These are phyloP conservation scores for Coemansia sp. DNA, from an alignment of 192 early-diverging fungal species.

Conservation along the genomic window DNA sequence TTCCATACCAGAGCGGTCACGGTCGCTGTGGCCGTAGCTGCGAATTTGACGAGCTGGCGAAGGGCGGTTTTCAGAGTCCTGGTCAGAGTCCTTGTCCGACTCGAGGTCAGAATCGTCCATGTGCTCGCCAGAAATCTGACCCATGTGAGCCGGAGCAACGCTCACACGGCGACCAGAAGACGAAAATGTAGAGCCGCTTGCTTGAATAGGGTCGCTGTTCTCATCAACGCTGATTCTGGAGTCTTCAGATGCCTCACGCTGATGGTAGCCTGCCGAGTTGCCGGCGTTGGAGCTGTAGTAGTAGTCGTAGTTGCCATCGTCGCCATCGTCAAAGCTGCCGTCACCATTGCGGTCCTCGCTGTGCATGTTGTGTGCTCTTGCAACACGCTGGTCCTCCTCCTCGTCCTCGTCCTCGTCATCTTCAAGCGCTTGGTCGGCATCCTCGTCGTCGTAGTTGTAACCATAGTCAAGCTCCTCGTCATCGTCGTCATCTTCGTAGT, in stretches of 20 bases:
- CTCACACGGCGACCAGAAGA: constrained; percentile 33
- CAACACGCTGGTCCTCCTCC: constrained; percentile 11
- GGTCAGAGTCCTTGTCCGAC: constrained; percentile 17
- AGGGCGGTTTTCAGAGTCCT: neutral
- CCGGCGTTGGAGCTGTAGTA: constrained; percentile 41
- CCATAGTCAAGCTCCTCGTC: constrained; percentile 17
- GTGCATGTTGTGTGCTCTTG: neutral
- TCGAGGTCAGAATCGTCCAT: constrained; percentile 21
- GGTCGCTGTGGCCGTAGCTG: neutral
- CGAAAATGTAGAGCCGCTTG: constrained; percentile 6
- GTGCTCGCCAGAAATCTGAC: constrained; percentile 34
- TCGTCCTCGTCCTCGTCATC: constrained; percentile 15
- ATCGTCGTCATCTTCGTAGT: constrained; percentile 40
- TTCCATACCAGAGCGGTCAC: neutral
- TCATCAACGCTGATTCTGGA: neutral
- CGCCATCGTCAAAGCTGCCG: constrained; percentile 25
- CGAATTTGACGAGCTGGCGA: neutral
- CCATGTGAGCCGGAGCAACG: constrained; percentile 36
- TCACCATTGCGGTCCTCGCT: constrained; percentile 8
- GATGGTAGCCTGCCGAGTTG: constrained; percentile 10
- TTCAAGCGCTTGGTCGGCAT: constrained; percentile 23
- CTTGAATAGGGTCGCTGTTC: constrained; percentile 12
- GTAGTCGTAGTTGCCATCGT: constrained; percentile 36
- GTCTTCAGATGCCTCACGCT: constrained; percentile 3
- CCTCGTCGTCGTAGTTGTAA: constrained; percentile 30